Percentiles rank a stretch among this genome's conserved stretches.
phyloP scores from a whole-genome alignment of 1,284 basidiomycete genomes.

The Cryptococcus neoformans region DNA sequence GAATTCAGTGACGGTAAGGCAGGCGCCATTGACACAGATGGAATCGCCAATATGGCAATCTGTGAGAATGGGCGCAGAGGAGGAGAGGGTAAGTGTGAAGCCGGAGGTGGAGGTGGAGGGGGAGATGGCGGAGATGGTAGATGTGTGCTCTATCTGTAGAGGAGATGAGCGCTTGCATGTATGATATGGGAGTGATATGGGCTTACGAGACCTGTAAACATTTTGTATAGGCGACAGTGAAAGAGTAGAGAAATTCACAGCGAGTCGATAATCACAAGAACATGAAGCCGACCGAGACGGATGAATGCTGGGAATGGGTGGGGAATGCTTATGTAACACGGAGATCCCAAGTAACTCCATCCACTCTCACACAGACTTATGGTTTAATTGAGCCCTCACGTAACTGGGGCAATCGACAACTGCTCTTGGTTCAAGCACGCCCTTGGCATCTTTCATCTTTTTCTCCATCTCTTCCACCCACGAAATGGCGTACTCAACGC shows the following conservation, averaged over 20 bases:
- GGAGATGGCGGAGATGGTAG: constrained; percentile 37
- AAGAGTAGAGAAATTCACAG: neutral
- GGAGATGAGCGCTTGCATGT: neutral
- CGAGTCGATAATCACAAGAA: neutral
- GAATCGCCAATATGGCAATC: constrained; percentile 95
- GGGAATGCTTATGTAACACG: too few species aligned
- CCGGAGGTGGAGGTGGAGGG: constrained; percentile 52
- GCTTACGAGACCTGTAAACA: constrained; percentile 49
- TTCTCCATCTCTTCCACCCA: too few species aligned
- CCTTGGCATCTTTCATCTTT: too few species aligned
- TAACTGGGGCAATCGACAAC: too few species aligned
- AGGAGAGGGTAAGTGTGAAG: constrained; percentile 76
- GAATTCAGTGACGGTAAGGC: constrained; percentile 89
- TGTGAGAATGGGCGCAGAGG: constrained; percentile 70
- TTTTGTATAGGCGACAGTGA: constrained; percentile 10
- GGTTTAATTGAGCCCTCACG: too few species aligned
- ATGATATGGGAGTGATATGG: neutral
- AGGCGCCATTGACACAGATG: constrained; percentile 80
- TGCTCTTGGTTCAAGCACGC: too few species aligned
- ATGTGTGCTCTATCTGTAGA: constrained; percentile 48
- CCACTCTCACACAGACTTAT: too few species aligned
- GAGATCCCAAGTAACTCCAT: too few species aligned
- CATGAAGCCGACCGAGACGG: too few species aligned
- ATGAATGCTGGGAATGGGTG: too few species aligned
- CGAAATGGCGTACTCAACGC: too few species aligned